These are phyloP conservation scores for Podaxis sp. DNA, from an alignment of 768 basidiomycete species.

Conservation along the genomic window DNA sequence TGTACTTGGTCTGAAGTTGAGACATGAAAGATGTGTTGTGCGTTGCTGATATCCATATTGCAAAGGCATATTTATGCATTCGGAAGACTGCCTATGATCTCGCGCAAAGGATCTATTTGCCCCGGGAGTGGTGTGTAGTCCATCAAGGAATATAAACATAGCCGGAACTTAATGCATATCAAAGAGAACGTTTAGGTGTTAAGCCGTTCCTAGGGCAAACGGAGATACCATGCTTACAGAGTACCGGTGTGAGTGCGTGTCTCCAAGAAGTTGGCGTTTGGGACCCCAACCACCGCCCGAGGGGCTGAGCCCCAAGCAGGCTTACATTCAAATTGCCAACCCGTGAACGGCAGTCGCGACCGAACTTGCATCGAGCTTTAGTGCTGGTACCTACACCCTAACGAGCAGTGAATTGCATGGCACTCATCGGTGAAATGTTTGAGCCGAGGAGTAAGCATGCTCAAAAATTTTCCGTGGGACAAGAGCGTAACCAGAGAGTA, in stretches of 20 bases:
- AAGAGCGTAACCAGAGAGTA: background rate
- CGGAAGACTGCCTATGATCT: constrained; percentile 7
- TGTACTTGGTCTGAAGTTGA: constrained; percentile 24
- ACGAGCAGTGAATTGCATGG: background rate
- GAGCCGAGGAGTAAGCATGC: constrained; percentile 4
- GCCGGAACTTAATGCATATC: constrained; percentile 12
- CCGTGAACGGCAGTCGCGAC: background rate
- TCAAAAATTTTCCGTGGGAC: background rate
- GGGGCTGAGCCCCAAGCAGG: no score
- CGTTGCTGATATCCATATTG: background rate
- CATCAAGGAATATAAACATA: constrained; percentile 12
- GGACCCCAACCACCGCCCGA: constrained; percentile 5
- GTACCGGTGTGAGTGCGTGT: background rate
- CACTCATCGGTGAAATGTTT: background rate
- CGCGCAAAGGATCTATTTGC: constrained; percentile 4
- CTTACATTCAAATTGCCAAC: background rate
- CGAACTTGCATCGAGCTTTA: background rate
- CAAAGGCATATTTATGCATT: constrained; percentile 13
- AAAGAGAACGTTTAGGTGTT: constrained; percentile 7
- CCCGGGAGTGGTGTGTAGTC: background rate
- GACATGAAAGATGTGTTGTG: constrained; percentile 8
- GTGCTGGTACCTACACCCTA: no score
- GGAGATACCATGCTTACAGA: constrained; percentile 8
- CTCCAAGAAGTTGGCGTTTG: background rate
- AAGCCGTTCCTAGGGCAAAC: constrained; percentile 11